A percentile compares a stretch with the other conserved stretches of the same genome.
These are phyloP conservation scores for Mycosphaerella sp. DNA, from an alignment of 2,329 filamentous ascomycete genomes.

Conservation along the genomic window DNA sequence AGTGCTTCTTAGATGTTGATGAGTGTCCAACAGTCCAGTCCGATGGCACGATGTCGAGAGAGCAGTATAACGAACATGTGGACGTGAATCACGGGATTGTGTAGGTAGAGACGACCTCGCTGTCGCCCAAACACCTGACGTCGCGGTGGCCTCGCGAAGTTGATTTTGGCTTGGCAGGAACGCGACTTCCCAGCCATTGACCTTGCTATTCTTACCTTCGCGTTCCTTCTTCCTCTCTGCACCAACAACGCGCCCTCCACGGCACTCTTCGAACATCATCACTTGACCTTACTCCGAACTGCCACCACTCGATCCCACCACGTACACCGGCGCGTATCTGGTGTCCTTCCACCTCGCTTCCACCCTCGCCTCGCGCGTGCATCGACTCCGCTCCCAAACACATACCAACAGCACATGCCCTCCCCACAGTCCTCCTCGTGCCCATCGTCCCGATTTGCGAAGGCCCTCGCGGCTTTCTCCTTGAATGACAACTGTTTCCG, in stretches of 20 bases:
- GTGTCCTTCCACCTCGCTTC: constrained; percentile 13
- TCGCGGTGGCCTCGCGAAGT: constrained; percentile 8
- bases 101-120: background rate
- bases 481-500: constrained; percentile 30
- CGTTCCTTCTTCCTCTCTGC: background rate
- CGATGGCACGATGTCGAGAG: too few relatives aligned
- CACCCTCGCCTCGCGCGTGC: constrained; percentile 14
- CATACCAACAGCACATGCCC: constrained; percentile 57
- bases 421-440: constrained; percentile 71
- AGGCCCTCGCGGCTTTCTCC: constrained; percentile 18
- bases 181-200: constrained; percentile 8
- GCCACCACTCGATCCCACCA: constrained; percentile 12
- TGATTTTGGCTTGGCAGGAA: constrained; percentile 6
- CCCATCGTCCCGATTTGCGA: constrained; percentile 65
- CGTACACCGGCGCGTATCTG: constrained; percentile 20
- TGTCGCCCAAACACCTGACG: constrained; percentile 6
- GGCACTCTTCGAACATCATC: constrained; percentile 1
- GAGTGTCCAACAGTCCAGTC: too few relatives aligned
- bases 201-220: background rate
- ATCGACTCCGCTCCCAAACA: constrained; percentile 38
- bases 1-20: too few relatives aligned
- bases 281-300: constrained; percentile 15
- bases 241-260: constrained; percentile 4
- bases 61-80: background rate
- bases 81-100: too few relatives aligned